Conservation (phyloP, 495 filamentous ascomycete species). For the Penicillium angulare region DNA sequence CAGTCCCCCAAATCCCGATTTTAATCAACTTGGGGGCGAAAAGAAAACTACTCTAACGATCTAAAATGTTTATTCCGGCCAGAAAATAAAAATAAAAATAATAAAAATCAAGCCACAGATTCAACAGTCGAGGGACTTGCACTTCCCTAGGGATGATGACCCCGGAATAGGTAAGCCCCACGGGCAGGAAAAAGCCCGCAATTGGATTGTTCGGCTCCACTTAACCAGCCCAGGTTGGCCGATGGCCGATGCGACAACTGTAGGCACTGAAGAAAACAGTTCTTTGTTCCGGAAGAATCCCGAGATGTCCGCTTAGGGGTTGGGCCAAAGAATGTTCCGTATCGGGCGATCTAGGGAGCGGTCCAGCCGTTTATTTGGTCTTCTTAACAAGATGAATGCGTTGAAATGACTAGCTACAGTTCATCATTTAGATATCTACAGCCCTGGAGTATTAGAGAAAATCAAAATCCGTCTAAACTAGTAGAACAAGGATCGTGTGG, state of each 20-base stretch:
- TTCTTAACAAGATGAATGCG: background rate
- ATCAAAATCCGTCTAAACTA: background rate
- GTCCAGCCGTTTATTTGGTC: no score
- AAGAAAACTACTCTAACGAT: no score
- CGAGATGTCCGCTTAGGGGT: conserved; percentile 6
- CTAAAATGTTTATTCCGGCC: background rate
- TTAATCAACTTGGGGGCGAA: background rate
- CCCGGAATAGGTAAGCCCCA: conserved; percentile 12
- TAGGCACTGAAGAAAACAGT: no score
- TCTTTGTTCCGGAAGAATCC: background rate
- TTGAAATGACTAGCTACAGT: background rate
- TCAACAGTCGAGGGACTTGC: background rate
- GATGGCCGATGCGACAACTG: no score
- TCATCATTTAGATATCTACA: background rate
- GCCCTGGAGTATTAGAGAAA: no score
- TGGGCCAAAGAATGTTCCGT: background rate
- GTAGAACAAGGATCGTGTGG: conserved; percentile 11
- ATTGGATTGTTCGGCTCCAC: conserved; percentile 21
- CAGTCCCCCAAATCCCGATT: no score
- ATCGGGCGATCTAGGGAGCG: background rate
- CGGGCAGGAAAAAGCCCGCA: conserved; percentile 4
- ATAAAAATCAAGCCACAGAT: background rate
- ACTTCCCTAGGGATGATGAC: background rate
- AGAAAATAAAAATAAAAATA: background rate
- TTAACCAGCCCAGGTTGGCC: conserved; percentile 1